Percentiles rank a stretch among this genome's conserved stretches.
phyloP scores from a whole-genome alignment of 345 rosid species.

The Physaria fendleri region DNA sequence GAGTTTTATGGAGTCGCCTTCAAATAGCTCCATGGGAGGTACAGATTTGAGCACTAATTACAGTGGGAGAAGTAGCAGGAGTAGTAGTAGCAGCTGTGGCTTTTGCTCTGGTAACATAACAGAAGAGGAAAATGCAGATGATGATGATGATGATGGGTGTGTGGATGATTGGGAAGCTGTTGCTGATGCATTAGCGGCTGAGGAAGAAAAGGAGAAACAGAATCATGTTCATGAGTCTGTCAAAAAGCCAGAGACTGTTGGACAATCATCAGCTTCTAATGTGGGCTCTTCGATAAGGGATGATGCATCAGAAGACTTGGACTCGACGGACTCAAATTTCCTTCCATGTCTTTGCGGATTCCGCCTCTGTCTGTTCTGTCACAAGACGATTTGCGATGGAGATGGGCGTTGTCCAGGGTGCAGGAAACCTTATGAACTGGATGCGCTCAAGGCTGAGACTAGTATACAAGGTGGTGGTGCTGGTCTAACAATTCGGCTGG shows the following conservation, averaged over 20 bases:
- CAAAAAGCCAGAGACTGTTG: constrained; percentile 24
- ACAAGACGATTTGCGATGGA: constrained; percentile 83
- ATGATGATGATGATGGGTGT: constrained; percentile 61
- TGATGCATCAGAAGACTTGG: constrained; percentile 53
- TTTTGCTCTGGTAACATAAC: constrained; percentile 46
- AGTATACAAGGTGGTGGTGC: constrained; percentile 52
- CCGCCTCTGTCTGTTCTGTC: constrained; percentile 87
- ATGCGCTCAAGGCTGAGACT: constrained; percentile 44
- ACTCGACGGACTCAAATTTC: constrained; percentile 70
- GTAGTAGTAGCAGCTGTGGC: constrained; percentile 50
- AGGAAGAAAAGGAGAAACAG: constrained; percentile 37
- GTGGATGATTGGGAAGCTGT: constrained; percentile 96
- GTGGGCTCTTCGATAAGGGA: background rate
- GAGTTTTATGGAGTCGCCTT: constrained; percentile 50
- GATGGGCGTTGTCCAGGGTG: constrained; percentile 99
- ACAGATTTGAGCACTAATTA: constrained; percentile 43
- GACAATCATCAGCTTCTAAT: constrained; percentile 19
- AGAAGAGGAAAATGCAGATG: constrained; percentile 63
- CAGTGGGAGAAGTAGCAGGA: constrained; percentile 48
- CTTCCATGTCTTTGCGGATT: constrained; percentile 88
- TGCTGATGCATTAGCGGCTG: constrained; percentile 88
- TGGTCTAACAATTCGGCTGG: constrained; percentile 45
- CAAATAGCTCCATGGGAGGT: constrained; percentile 44
- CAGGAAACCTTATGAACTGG: constrained; percentile 63
- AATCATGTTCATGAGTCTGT: constrained; percentile 17